Base-by-base conservation (phyloP, 2,329 filamentous ascomycete species). In the Alternaria sp. region DNA sequence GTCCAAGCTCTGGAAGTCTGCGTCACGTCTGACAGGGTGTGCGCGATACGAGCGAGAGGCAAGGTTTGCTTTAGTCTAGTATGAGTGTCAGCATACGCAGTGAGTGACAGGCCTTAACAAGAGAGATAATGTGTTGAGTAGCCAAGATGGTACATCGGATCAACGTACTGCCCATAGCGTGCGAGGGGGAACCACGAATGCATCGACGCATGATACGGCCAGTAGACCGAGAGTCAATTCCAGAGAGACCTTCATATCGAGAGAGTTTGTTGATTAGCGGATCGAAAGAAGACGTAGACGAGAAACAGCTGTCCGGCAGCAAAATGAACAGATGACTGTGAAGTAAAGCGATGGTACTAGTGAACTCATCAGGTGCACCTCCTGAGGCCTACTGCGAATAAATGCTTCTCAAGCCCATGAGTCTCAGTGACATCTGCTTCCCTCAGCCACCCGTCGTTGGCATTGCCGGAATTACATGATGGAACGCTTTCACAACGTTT, bases 171-270 rank as follows among this genome's bases (percentile, higher is more conserved):
- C 56, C 64, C 66, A 72, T n/a, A 64, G 20, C 41, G 60, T 67
- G 18, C 66, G 64, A 21, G 53, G 62, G 6, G 71, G 68, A 25
- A 70, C 61, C 5, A 69, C 66, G 15, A 71, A 68, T 37, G 66
- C 68, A 18, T 73, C 71, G 3, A 72, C 64, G 59, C 70, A 68
- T 23, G 71, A 68, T 3, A 74, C 10, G 15, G 70, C 70, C 58
- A 77, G 28, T 46, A 77, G 23, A 49, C 66, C 68, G 45, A 73
- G 23, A 14, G 61, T 55, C 2, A 73, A 25, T 15, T 67, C 68
- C 1, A 64, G 58, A 54, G 61, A 64, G 55, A 77, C 51, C 58
- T 66, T 76, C 76, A 78, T 78, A 6, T 33, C 72, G 65, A 60
- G 37, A 41, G 37, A 41, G 37, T 41, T n/a, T 41, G 8, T 21